Base-by-base conservation (phyloP, 495 filamentous ascomycete genomes). In the Xylaria intraflava region DNA sequence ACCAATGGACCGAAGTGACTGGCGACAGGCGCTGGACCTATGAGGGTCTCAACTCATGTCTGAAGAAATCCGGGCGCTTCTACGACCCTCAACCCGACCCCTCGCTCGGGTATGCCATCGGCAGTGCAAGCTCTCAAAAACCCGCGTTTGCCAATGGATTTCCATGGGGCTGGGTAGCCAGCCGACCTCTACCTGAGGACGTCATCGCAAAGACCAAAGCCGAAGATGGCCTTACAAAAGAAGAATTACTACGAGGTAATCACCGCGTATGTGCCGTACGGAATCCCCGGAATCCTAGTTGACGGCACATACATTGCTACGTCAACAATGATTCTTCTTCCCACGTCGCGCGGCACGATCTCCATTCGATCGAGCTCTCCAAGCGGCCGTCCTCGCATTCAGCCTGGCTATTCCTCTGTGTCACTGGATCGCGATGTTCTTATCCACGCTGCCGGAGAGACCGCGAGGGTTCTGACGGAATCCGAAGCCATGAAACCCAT, bases 261-360 rank as follows among this genome's bases (percentile, higher is more conserved):
- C n/a, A 46, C 49, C 50, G 10, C 42, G 1, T 60, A 60, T 12
- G 22, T 54, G 6, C 26, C 40, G 17, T 43, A 52, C 7, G 55
- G 52, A 26, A 59, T 55, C 17, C 55, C 50, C 8, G 59, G 51
- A 2, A 58, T 62, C 10, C 71, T 69, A 0, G 45, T 72, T 10
- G 71, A 78, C 46, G 71, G 71, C 10, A 62, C 62, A 0, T 55
- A 68, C 27, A 71, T 77, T 29, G 57, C 63, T 3, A 67, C 66
- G 1, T 56, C 60, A 6, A 64, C 70, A 3, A 49, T 74, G 51
- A 48, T 60, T 20, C 49, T 70, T 14, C 44, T 65, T 11, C 66
- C 69, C 1, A 72, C 71, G 3, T 72, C 69, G 0, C 61, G 73
- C 5, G 75, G 71, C 5, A 53, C 38, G 2, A 65, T 76, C 9